phyloP scores from a whole-genome alignment of 2,329 filamentous ascomycete species.

The Sporothrix pseudoabietina region DNA sequence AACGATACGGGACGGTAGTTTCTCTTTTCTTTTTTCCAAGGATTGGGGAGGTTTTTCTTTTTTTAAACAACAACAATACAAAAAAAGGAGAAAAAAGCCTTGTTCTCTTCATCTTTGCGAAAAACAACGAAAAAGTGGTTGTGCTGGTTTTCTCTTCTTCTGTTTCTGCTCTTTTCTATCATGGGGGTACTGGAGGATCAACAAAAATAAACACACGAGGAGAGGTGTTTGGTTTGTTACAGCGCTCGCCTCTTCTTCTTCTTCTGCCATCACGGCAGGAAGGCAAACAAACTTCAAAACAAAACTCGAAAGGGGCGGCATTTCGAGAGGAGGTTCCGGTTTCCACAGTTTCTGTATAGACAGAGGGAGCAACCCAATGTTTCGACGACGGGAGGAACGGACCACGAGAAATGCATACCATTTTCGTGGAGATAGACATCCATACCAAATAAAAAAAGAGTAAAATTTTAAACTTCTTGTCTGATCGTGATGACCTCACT shows the following conservation, averaged over 20 bases:
- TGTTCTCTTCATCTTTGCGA: slow-evolving; percentile 11
- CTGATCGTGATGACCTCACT: not conserved
- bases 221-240: slow-evolving; percentile 25
- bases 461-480: not conserved
- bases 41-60: not conserved
- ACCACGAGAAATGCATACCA: not conserved
- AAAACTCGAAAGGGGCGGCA: not conserved
- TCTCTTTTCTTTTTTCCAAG: not conserved
- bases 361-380: not conserved
- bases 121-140: not conserved
- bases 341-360: not conserved
- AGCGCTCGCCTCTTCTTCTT: slow-evolving; percentile 11
- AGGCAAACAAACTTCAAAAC: not conserved
- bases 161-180: slow-evolving; percentile 19
- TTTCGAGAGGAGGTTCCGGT: not conserved
- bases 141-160: not conserved
- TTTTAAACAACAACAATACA: not conserved
- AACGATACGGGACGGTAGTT: not conserved
- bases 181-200: slow-evolving; percentile 17
- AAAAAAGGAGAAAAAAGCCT: not conserved
- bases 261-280: slow-evolving; percentile 19
- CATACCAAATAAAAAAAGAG: slow-evolving; percentile 22
- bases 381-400: not conserved
- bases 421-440: not conserved
- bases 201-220: slow-evolving; percentile 1